Evolutionary conservation across 257 asterid species (phyloP), one percentile per base, ranked within the genome.

Genomic region (Salvia miltiorrhiza): DNA sequence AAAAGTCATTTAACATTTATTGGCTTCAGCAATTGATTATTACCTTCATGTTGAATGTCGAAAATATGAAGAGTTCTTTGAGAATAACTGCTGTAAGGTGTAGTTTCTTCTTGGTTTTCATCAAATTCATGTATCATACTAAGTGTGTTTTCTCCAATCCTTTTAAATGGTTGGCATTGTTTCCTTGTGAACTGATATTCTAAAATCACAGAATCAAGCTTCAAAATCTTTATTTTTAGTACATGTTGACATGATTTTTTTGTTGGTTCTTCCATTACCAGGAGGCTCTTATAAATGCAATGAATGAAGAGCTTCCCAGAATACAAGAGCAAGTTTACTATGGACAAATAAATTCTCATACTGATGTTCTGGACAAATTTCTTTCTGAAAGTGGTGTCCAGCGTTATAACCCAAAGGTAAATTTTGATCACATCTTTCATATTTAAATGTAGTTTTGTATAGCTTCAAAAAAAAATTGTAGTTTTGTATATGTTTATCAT

Each of bases 241-340:
- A 30, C 21, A 60, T 73, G 12, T 73, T 63, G 57, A 71, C 69
- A 59, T 68, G 50, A 59, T 20, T 0, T 56, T 20, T 24, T 71
- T 63, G 32, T 43, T 74, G 68, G 52, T 37, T 81, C 73, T 81
- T 60, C 77, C 71, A 64, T 74, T 75, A 72, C 62, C 92, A 94
- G 99, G 99, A 94, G 67, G 87, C 94, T 56, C 91, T 89, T 71
- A 69, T 89, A 40, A 94, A 78, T 82, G 95, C 99, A 69, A 94
- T 94, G 97, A 91, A 89, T 5, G 99, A 91, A 12, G 99, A 94
- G 81, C 96, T 91, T 79, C 92, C 99, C 58, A 87, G 83, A 81
- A 85, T 94, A 82, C 99, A 94, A 83, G 99, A 94, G 85, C 97
- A 87, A 79, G 99, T 94, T 56, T 94, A 94, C 72, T 94, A 87